A percentile compares a stretch with the other conserved stretches of the same genome.
These are phyloP conservation scores for Bremia lactucae DNA, from an alignment of 352 stramenopile species.

Conservation along the genomic window DNA sequence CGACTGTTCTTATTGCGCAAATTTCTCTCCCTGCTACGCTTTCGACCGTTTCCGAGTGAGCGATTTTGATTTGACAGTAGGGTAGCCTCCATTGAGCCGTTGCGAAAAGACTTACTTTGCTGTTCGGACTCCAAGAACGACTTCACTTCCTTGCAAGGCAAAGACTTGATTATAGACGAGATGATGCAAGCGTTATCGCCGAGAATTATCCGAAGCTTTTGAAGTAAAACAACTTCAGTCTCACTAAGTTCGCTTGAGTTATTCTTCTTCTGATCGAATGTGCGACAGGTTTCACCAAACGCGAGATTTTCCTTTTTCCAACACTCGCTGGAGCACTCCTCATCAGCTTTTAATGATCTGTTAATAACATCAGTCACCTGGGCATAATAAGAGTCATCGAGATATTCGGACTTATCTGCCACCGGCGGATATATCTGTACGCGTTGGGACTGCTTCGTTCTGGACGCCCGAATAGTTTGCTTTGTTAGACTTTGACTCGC, in stretches of 20 bases:
- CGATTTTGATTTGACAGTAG: slow-evolving; percentile 31
- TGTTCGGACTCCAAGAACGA: slow-evolving; percentile 37
- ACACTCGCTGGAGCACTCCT: slow-evolving; percentile 30
- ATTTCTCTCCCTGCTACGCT: slow-evolving; percentile 19
- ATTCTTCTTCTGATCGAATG: slow-evolving; percentile 1
- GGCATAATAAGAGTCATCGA: slow-evolving; percentile 46
- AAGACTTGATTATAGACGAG: slow-evolving; percentile 40
- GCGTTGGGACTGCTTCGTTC: slow-evolving; percentile 14
- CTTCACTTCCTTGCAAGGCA: slow-evolving; percentile 45
- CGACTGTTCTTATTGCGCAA: slow-evolving; percentile 46
- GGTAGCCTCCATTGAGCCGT: slow-evolving; percentile 21
- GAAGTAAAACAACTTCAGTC: slow-evolving; percentile 41
- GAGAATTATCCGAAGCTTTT: slow-evolving; percentile 42
- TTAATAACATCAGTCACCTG: slow-evolving; percentile 35
- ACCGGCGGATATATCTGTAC: slow-evolving; percentile 18
- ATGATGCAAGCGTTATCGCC: slow-evolving; percentile 65
- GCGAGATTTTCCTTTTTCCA: slow-evolving; percentile 22
- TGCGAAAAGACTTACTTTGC: slow-evolving; percentile 11
- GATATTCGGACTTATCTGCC: slow-evolving; percentile 47
- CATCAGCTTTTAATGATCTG: slow-evolving; percentile 20
- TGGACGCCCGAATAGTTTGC: slow-evolving; percentile 15
- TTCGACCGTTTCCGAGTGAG: slow-evolving; percentile 28
- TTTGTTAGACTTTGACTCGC: slow-evolving; percentile 42
- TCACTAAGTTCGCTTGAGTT: slow-evolving; percentile 3
- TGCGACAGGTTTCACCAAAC: neutral